These are phyloP conservation scores for Aphanomyces astaci DNA, from an alignment of 352 stramenopile genomes.

Conservation along the genomic window DNA sequence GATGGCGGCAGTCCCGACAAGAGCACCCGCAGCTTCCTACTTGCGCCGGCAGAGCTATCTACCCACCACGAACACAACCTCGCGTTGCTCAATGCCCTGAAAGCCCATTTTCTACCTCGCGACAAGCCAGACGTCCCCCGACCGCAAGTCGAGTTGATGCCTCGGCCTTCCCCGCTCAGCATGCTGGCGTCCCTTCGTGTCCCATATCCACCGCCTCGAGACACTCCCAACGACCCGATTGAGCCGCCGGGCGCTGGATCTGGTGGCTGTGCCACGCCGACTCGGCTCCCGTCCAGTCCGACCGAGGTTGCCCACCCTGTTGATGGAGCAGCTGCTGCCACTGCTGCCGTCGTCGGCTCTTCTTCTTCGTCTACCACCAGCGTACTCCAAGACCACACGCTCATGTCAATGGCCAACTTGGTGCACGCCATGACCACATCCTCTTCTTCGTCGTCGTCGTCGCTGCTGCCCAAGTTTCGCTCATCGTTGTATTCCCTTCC, in stretches of 20 bases:
- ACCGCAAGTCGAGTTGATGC: not conserved
- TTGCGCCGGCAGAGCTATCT: too few species aligned
- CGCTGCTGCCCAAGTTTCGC: not conserved
- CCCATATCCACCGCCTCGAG: too few species aligned
- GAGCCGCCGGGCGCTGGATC: too few species aligned
- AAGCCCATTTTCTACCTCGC: not conserved
- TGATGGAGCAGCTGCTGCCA: not conserved
- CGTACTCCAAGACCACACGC: not conserved
- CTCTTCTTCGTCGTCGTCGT: not conserved
- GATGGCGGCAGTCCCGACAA: not conserved
- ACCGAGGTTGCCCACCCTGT: too few species aligned
- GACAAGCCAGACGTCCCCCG: not conserved
- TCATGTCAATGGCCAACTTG: conserved; percentile 10
- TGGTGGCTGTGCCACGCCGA: too few species aligned
- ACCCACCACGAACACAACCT: too few species aligned
- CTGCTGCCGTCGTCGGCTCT: not conserved
- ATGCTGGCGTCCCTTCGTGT: too few species aligned
- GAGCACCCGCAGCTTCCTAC: too few species aligned
- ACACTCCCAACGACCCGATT: not conserved
- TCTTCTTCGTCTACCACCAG: too few species aligned
- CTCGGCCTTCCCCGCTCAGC: not conserved
- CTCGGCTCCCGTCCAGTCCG: too few species aligned
- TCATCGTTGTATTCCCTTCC: not conserved
- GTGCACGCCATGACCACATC: not conserved
- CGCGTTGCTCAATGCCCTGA: not conserved